A percentile compares a stretch with the other conserved stretches of the same genome.
phyloP scores from a whole-genome alignment of 305 asterid genomes.

The Fraxinus paxiana region DNA sequence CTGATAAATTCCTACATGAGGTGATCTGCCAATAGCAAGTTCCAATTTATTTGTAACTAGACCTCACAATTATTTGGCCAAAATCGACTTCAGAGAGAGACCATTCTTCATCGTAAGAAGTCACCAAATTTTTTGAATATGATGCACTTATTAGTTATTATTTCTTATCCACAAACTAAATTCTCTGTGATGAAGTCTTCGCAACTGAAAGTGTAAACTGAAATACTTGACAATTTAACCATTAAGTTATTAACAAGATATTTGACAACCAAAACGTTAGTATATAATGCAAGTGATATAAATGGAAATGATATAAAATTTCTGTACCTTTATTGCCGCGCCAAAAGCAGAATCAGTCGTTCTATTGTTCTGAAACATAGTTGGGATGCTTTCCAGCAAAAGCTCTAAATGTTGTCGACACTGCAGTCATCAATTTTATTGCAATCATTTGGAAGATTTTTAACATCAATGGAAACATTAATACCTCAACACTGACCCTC shows the following conservation, averaged over 20 bases:
- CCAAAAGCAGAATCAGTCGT: constrained; percentile 93
- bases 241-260: constrained; percentile 1
- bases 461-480: constrained; percentile 9
- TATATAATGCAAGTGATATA: not conserved
- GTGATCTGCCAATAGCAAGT: not conserved
- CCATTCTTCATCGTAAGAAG: not conserved
- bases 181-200: not conserved
- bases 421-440: constrained; percentile 43
- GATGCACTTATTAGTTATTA: constrained; percentile 9
- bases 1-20: constrained; percentile 13
- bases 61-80: not conserved
- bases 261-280: not conserved
- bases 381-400: constrained; percentile 84
- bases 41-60: not conserved
- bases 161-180: constrained; percentile 10
- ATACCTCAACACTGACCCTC: constrained; percentile 6
- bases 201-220: not conserved
- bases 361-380: constrained; percentile 80
- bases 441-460: constrained; percentile 11
- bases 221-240: not conserved
- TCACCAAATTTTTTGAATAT: not conserved
- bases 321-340: constrained; percentile 84
- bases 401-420: constrained; percentile 86
- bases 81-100: not conserved
- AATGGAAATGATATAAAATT: not conserved